Base-by-base conservation (phyloP, 352 stramenopile species). In the Globisporangium nunn region DNA sequence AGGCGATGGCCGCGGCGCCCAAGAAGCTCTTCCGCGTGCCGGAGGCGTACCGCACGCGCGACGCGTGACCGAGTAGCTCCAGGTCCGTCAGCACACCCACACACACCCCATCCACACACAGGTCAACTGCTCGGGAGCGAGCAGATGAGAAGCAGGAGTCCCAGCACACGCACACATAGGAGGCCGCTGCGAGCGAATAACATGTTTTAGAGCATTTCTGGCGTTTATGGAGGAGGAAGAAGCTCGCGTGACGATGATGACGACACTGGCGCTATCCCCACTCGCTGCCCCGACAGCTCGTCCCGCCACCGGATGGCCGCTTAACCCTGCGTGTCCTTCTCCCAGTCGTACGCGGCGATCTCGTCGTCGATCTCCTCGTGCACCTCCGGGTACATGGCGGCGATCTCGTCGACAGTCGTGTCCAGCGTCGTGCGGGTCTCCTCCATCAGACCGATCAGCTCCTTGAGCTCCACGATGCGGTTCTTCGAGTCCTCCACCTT, bases 271-370 rank as follows among this genome's bases (percentile, higher is more conserved):
- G 40, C 50, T 40, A 33, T 53, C 31, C 14, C 15, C 17, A 17
- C 15, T 47, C 17, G n/a, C 39, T 6, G 12, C 18, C 43, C 6
- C 15, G n/a, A 11, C 18, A n/a, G 17, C 45, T 39, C 35, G n/a
- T 35, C 44, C n/a, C 37, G 31, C 8, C 47, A 33, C 55, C 35
- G 33, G 2, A 11, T 17, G 29, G 7, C 28, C 17, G 31, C 49
- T 87, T 89, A 89, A 60, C 69, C 72, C 69, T 91, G 78, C 60
- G 73, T 81, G 75, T 95, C 85, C 78, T 95, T 95, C 66, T 91
- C 81, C 82, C 84, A 95, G 68, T 95, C 84, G 67, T 87, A 82
- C 67, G 87, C 87, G 66, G 81, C 80, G 67, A 94, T 95, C 68
- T 95, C 86, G 54, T 92, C 78, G 57, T 94, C 79, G 62, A 93